phyloP scores from a whole-genome alignment of 139 green algal species.

The Edaphochlamys debaryana region DNA sequence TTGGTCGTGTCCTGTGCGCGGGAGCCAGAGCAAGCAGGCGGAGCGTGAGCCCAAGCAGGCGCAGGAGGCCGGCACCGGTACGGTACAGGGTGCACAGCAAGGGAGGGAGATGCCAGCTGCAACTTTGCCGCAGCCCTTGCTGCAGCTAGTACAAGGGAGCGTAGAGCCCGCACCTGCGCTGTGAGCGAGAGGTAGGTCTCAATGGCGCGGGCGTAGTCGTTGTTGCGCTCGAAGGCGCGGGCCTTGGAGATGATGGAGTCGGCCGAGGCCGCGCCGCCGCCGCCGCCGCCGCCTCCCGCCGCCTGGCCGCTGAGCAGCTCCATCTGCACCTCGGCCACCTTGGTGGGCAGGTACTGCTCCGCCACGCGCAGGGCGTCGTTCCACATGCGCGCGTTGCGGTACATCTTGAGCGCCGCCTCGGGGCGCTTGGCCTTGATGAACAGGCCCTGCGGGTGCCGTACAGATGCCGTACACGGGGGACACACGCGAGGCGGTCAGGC shows the following conservation, averaged over 20 bases:
- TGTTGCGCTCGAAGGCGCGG: constrained; percentile 65
- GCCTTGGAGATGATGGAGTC: constrained; percentile 60
- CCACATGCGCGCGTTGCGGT: constrained; percentile 72
- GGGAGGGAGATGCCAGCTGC: too few species aligned
- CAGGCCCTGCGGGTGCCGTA: constrained; percentile 46
- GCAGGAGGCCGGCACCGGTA: neutral
- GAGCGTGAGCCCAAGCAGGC: neutral
- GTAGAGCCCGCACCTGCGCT: neutral
- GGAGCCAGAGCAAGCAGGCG: neutral
- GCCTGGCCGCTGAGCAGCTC: constrained; percentile 50
- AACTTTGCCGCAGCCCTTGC: too few species aligned
- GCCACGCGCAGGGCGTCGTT: constrained; percentile 84
- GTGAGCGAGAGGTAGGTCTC: constrained; percentile 81
- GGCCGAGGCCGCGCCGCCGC: neutral
- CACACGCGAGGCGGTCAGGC: neutral
- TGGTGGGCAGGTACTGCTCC: constrained; percentile 81
- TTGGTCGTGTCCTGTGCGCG: constrained; percentile 22
- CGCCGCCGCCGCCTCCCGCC: constrained; percentile 1
- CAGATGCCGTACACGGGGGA: neutral
- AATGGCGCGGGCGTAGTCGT: constrained; percentile 80
- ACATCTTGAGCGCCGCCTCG: constrained; percentile 84
- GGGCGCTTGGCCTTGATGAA: constrained; percentile 79
- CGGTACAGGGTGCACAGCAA: too few species aligned
- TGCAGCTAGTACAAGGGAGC: too few species aligned
- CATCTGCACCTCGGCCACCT: constrained; percentile 61